Evolutionary conservation across 2,329 filamentous ascomycete species (phyloP).

Genomic region (Cadophora luteo-olivacea): DNA sequence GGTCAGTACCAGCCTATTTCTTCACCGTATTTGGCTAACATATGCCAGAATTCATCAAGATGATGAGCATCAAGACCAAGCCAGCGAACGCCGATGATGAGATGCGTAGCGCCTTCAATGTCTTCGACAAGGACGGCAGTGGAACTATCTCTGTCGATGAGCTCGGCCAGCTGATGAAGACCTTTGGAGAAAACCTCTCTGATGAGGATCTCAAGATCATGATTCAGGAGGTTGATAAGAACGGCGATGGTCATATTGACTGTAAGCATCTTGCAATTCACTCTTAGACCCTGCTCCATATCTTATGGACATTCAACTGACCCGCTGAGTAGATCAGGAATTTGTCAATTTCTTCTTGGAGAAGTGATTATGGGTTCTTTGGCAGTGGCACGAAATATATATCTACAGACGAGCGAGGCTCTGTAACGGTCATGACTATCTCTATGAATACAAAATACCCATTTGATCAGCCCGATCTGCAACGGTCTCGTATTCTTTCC

Average conservation of each 20-base stretch:
- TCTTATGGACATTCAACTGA: not conserved
- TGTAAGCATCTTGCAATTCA: constrained; percentile 52
- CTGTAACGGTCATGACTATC: not conserved
- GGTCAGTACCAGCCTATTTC: constrained; percentile 46
- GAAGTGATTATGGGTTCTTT: not conserved
- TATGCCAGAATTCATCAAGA: constrained; percentile 65
- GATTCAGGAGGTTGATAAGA: constrained; percentile 69
- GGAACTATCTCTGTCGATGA: constrained; percentile 69
- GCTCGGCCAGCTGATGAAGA: constrained; percentile 67
- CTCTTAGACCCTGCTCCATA: not conserved
- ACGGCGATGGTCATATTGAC: constrained; percentile 69
- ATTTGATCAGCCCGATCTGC: constrained; percentile 12
- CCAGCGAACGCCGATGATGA: constrained; percentile 68
- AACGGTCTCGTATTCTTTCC: not conserved
- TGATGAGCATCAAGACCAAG: constrained; percentile 70
- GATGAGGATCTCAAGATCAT: constrained; percentile 71
- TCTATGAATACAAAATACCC: constrained; percentile 7
- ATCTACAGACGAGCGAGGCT: not conserved
- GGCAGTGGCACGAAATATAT: constrained; percentile 1
- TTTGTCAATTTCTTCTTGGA: constrained; percentile 28
- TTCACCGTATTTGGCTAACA: not conserved
- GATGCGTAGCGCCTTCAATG: constrained; percentile 69
- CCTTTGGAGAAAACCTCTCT: constrained; percentile 68
- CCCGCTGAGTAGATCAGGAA: constrained; percentile 22
- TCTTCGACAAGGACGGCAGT: constrained; percentile 71